Base-by-base conservation (phyloP, 768 basidiomycete species). In the Phylloporus sp. region DNA sequence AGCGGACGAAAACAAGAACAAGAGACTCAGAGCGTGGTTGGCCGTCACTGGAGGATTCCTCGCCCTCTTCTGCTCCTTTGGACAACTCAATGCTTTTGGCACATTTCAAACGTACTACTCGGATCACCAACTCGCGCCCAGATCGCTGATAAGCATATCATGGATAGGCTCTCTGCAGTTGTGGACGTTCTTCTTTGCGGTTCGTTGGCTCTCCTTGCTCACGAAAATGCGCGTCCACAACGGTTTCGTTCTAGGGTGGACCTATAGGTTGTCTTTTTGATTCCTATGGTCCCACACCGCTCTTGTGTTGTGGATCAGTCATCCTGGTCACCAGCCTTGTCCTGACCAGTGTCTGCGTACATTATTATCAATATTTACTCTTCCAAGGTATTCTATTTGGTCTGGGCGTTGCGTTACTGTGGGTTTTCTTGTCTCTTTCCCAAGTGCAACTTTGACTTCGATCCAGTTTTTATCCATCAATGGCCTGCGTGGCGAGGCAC, bases 101-200 rank as follows among this genome's bases (percentile, higher is more conserved):
- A 82, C 81, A 33, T 87, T 79, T 60, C 81, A 85, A 60, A 65
- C 78, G 11, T 86, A 79, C 78, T 86, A 87, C 54, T 69, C 73
- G 9, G 64, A 62, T 13, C 78, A 87, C 60, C 79, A 86, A 60
- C 71, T 87, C 15, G 59, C 61, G 15, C 60, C 71, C 52, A 52
- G 74, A 28, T 64, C 78, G 13, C 67, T 79, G 13, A 80, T 78
- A 29, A 75, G 71, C 20, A 81, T 86, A 50, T 80, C 83, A 3
- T 84, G 83, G 79, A 84, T 86, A 52, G 84, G 83, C 6, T 80
- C 81, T 2, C 51, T 85, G 37, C 84, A 86, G 55, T 66, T 86
- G 4, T 85, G 78, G 74, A 65, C 77, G 17, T 82, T 86, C 61
- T 86, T 85, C 69, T 76, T 82, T 55, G 79, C 80, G 48, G 84